phyloP scores from a whole-genome alignment of 78 protist species.

The Dictyostelium brefeldianum region DNA sequence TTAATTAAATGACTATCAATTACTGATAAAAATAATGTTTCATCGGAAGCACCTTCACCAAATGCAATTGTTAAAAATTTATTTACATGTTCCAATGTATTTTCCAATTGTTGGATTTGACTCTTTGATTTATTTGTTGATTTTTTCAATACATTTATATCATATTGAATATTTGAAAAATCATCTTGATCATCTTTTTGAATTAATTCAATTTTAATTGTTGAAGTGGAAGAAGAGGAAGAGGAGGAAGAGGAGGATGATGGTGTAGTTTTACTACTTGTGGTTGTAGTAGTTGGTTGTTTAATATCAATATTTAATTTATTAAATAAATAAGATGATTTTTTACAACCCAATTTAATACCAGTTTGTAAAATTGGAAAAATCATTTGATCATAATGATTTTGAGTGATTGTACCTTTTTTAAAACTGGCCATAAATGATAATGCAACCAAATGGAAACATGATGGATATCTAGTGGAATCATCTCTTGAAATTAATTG shows the following conservation, averaged over 20 bases:
- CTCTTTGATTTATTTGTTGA: neutral
- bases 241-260: too few species aligned
- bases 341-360: neutral
- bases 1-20: neutral
- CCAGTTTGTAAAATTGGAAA: neutral
- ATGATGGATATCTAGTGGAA: too few species aligned
- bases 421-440: neutral
- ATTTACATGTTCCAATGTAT: neutral
- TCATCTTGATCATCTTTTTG: slow-evolving; percentile 2
- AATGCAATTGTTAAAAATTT: neutral
- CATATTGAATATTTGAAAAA: neutral
- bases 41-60: neutral
- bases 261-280: too few species aligned
- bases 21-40: neutral
- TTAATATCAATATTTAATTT: neutral
- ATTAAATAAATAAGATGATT: neutral
- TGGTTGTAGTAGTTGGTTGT: too few species aligned
- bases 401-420: neutral
- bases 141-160: neutral
- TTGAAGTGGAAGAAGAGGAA: neutral
- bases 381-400: neutral
- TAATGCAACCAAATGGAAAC: neutral
- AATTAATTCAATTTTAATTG: neutral
- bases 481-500: too few species aligned
- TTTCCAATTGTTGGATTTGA: neutral